Percentiles rank a stretch among this genome's conserved stretches.
phyloP scores from a whole-genome alignment of 2,329 filamentous ascomycete species.

The Cercospora berteroae region DNA sequence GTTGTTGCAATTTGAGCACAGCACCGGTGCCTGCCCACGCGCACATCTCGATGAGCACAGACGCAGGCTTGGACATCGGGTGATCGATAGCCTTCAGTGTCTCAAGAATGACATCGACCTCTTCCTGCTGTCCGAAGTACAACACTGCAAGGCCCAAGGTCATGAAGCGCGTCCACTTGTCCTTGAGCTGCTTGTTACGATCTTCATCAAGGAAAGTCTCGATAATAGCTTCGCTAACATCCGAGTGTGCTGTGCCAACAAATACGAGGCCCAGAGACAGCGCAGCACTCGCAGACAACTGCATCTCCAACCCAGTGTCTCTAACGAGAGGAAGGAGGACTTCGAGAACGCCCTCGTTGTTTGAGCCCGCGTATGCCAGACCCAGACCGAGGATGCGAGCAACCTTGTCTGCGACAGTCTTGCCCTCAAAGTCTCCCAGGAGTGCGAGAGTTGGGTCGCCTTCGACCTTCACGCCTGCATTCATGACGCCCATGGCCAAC shows the following conservation, averaged over 20 bases:
- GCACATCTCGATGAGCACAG: constrained; percentile 91
- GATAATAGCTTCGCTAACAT: constrained; percentile 88
- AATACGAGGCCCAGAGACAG: constrained; percentile 86
- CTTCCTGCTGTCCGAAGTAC: constrained; percentile 95
- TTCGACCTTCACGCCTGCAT: constrained; percentile 84
- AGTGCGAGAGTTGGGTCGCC: constrained; percentile 87
- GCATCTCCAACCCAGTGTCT: constrained; percentile 84
- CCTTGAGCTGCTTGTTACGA: constrained; percentile 81
- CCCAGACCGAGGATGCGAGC: constrained; percentile 95
- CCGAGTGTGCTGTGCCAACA: constrained; percentile 86
- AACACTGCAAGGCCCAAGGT: constrained; percentile 88
- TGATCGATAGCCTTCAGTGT: constrained; percentile 96
- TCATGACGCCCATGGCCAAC: constrained; percentile 93
- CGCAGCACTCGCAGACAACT: constrained; percentile 93
- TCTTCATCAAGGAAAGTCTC: constrained; percentile 93
- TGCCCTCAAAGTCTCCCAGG: constrained; percentile 75
- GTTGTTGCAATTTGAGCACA: constrained; percentile 93
- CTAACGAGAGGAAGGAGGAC: constrained; percentile 81
- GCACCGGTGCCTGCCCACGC: constrained; percentile 97
- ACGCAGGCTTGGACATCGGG: constrained; percentile 94
- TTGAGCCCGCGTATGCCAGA: constrained; percentile 88
- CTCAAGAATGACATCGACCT: constrained; percentile 97
- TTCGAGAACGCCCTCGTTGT: constrained; percentile 85
- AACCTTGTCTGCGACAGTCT: constrained; percentile 73
- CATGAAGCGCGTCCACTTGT: constrained; percentile 98